Conservation (phyloP, 1,284 basidiomycete genomes). For the Austroboletus olivaceoglutinosus region DNA sequence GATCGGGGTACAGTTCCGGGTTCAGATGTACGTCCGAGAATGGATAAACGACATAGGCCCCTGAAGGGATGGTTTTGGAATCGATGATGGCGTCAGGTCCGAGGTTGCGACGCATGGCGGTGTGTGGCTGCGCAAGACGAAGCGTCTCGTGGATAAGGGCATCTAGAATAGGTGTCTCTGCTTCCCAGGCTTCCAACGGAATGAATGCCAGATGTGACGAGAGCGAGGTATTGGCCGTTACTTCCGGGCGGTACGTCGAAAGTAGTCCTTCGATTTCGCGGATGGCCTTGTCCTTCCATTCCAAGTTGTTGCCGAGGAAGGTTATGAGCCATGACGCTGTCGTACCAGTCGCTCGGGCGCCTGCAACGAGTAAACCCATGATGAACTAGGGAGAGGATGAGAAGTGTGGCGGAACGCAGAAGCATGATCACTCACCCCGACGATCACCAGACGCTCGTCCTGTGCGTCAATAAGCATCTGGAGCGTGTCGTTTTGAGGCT, state of each 20-base stretch:
- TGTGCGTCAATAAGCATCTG: slow-evolving; percentile 67
- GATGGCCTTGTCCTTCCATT: slow-evolving; percentile 58
- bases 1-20: slow-evolving; percentile 64
- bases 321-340: slow-evolving; percentile 74
- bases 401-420: slow-evolving; percentile 15
- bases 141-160: slow-evolving; percentile 70
- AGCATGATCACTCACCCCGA: slow-evolving; percentile 52
- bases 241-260: slow-evolving; percentile 40
- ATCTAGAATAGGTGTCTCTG: slow-evolving; percentile 63
- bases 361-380: slow-evolving; percentile 73
- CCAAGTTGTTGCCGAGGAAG: slow-evolving; percentile 60
- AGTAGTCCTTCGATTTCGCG: slow-evolving; percentile 62
- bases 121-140: slow-evolving; percentile 71
- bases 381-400: slow-evolving; percentile 54
- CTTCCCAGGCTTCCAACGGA: slow-evolving; percentile 68
- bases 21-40: slow-evolving; percentile 75
- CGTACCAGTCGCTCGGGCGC: slow-evolving; percentile 71
- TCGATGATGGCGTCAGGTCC: slow-evolving; percentile 65
- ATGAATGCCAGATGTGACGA: slow-evolving; percentile 53
- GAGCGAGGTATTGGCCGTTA: slow-evolving; percentile 32
- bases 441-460: slow-evolving; percentile 62
- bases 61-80: slow-evolving; percentile 62
- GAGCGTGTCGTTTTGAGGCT: slow-evolving; percentile 59
- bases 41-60: slow-evolving; percentile 71
- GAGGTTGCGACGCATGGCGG: slow-evolving; percentile 72